phyloP scores from a whole-genome alignment of 176 grass and related monocot species.

The Triticum turgidum region DNA sequence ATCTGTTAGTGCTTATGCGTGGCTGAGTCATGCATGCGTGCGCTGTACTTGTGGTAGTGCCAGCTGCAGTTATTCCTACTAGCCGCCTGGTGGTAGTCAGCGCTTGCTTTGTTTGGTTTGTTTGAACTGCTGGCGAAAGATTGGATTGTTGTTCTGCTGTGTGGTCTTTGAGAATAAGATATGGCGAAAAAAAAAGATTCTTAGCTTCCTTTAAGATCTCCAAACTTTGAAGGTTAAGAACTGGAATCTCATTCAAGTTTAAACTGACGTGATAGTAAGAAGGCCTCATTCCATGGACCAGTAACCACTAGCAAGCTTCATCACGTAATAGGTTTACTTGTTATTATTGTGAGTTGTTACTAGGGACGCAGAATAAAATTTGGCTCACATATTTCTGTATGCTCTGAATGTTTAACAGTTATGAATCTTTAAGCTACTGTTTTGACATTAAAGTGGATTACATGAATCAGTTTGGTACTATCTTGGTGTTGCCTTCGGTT shows the following conservation, averaged over 20 bases:
- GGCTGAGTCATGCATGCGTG: slow-evolving; percentile 1
- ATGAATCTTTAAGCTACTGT: background rate
- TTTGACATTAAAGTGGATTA: background rate
- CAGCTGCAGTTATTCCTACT: background rate
- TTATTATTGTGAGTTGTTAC: background rate
- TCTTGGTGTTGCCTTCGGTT: background rate
- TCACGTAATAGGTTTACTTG: background rate
- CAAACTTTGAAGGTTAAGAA: background rate
- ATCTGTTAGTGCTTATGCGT: background rate
- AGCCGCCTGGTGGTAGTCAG: background rate
- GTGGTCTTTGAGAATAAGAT: too few relatives aligned
- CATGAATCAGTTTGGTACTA: background rate
- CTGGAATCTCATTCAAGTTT: background rate
- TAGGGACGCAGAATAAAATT: background rate
- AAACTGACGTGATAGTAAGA: background rate
- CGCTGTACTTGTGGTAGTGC: background rate
- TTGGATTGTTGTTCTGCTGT: background rate
- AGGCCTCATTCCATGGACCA: background rate
- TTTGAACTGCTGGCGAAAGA: background rate
- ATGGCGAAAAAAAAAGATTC: too few relatives aligned
- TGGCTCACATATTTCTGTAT: background rate
- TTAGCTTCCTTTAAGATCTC: background rate
- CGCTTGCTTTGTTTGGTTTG: background rate
- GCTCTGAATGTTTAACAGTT: background rate
- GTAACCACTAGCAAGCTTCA: background rate